These are phyloP conservation scores for Yueomyces sp. DNA, from an alignment of 1,139 yeast species.

Conservation along the genomic window DNA sequence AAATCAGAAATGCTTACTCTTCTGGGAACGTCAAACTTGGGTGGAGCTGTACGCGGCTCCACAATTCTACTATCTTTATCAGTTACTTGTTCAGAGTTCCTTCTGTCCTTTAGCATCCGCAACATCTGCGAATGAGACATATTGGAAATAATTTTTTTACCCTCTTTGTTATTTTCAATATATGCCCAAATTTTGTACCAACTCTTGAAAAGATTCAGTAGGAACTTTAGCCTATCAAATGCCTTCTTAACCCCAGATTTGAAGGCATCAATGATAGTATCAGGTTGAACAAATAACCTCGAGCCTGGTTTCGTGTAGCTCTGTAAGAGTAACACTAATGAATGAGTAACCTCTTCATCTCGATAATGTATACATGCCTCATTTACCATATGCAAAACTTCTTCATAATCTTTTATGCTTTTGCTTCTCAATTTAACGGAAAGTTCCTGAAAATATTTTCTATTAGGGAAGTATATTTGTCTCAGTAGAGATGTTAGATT, in stretches of 20 bases:
- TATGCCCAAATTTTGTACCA: slow-evolving; percentile 17
- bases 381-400: slow-evolving; percentile 8
- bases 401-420: slow-evolving; percentile 17
- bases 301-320: slow-evolving; percentile 1
- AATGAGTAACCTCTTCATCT: slow-evolving; percentile 1
- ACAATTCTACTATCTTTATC: no score
- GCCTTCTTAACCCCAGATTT: slow-evolving; percentile 6
- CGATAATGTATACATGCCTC: slow-evolving; percentile 4
- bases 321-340: slow-evolving; percentile 1
- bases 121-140: slow-evolving; percentile 9
- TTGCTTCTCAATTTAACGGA: slow-evolving; percentile 12
- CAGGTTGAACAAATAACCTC: slow-evolving; percentile 9
- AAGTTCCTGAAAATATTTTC: slow-evolving; percentile 8
- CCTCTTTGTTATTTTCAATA: slow-evolving; percentile 10
- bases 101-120: slow-evolving; percentile 17
- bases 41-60: neutral
- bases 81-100: slow-evolving; percentile 14
- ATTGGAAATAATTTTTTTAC: slow-evolving; percentile 5
- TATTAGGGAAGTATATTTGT: slow-evolving; percentile 18
- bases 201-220: slow-evolving; percentile 6
- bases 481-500: slow-evolving; percentile 12
- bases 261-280: slow-evolving; percentile 8
- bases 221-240: slow-evolving; percentile 8
- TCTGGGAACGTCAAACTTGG: neutral
- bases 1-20: neutral